Conservation (phyloP, 371 early-diverging fungal species). For the Mucor irregularis region DNA sequence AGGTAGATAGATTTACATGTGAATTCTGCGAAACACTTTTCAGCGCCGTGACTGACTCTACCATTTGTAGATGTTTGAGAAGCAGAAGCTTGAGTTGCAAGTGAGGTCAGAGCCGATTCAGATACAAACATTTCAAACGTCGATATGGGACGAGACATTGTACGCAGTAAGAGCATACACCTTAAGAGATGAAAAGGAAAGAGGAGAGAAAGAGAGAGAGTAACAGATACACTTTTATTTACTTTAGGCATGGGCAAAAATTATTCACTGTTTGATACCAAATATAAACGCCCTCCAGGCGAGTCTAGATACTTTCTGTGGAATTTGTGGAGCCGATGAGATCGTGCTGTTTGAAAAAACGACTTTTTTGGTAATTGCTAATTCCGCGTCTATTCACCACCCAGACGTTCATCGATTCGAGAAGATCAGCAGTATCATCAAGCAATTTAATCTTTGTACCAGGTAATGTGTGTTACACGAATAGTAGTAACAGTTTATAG, state of each 20-base stretch:
- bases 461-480: constrained; percentile 48
- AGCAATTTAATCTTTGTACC: constrained; percentile 88
- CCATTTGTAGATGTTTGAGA: constrained; percentile 67
- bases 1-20: constrained; percentile 47
- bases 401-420: constrained; percentile 84
- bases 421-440: constrained; percentile 92
- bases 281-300: constrained; percentile 81
- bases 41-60: neutral
- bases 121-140: constrained; percentile 82
- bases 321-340: constrained; percentile 89
- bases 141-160: constrained; percentile 95
- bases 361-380: constrained; percentile 92
- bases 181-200: too few relatives aligned
- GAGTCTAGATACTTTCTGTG: constrained; percentile 75
- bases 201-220: neutral
- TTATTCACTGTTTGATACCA: constrained; percentile 91
- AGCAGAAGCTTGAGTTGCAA: constrained; percentile 68
- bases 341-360: constrained; percentile 92
- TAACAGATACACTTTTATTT: neutral
- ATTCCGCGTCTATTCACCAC: constrained; percentile 57
- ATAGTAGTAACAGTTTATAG: too few relatives aligned
- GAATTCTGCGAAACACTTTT: neutral
- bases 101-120: constrained; percentile 71
- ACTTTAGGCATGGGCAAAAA: constrained; percentile 89
- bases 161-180: constrained; percentile 81